These are phyloP conservation scores for Fusarium brachygibbosum DNA, from an alignment of 2,329 filamentous ascomycete genomes.

Conservation along the genomic window DNA sequence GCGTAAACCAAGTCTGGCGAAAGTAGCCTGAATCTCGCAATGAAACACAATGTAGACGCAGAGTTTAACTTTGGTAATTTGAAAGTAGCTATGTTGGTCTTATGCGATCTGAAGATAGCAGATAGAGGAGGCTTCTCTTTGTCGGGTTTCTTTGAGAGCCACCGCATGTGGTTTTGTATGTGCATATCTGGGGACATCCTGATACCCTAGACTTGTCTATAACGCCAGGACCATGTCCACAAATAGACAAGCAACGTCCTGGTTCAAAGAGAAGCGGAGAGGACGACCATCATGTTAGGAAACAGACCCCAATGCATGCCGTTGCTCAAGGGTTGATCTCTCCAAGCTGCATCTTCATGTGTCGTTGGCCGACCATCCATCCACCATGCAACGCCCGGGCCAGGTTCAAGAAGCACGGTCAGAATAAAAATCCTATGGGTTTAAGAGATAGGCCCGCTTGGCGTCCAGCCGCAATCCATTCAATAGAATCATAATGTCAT, in stretches of 20 bases:
- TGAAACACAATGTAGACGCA: constrained; percentile 30
- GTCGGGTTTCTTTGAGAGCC: constrained; percentile 48
- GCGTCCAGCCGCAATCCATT: constrained; percentile 41
- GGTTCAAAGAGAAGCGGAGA: constrained; percentile 37
- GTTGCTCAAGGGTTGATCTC: constrained; percentile 37
- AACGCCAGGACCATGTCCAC: constrained; percentile 45
- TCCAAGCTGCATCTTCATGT: constrained; percentile 48
- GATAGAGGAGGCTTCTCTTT: constrained; percentile 38
- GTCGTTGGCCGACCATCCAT: constrained; percentile 42
- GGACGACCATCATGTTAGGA: constrained; percentile 32
- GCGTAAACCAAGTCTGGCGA: neutral
- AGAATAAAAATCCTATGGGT: constrained; percentile 29
- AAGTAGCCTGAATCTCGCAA: constrained; percentile 7
- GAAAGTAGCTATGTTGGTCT: constrained; percentile 43
- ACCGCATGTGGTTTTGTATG: constrained; percentile 39
- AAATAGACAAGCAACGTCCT: constrained; percentile 49
- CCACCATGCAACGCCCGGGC: constrained; percentile 33
- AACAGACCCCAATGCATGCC: constrained; percentile 44
- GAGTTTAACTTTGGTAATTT: constrained; percentile 35
- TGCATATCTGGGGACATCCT: constrained; percentile 32
- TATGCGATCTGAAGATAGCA: constrained; percentile 34
- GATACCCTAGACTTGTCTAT: constrained; percentile 33
- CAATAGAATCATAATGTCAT: constrained; percentile 41
- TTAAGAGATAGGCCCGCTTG: constrained; percentile 40
- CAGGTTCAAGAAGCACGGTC: constrained; percentile 39